These are phyloP conservation scores for Bipolaris oryzae DNA, from an alignment of 2,329 filamentous ascomycete genomes.

Conservation along the genomic window DNA sequence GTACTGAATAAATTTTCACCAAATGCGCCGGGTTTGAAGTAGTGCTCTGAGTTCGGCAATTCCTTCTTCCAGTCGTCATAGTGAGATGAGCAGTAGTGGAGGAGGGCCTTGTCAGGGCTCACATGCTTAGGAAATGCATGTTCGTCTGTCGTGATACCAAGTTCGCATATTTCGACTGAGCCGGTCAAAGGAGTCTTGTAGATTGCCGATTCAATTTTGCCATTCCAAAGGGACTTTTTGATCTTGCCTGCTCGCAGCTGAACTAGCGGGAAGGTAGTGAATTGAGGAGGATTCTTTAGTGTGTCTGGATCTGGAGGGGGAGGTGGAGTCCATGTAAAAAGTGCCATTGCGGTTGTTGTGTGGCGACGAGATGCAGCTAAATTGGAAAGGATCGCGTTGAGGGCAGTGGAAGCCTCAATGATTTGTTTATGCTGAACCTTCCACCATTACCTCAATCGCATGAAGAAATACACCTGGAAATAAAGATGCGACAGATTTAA, in stretches of 20 bases:
- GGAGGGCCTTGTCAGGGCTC: constrained; percentile 67
- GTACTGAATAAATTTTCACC: constrained; percentile 68
- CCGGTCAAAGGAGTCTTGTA: constrained; percentile 57
- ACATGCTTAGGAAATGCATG: constrained; percentile 68
- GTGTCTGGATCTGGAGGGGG: constrained; percentile 28
- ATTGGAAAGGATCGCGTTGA: background rate
- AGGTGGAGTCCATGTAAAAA: constrained; percentile 29
- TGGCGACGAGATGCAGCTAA: no score
- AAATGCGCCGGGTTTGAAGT: constrained; percentile 65
- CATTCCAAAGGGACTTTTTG: constrained; percentile 60
- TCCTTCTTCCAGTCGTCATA: constrained; percentile 62
- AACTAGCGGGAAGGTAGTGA: constrained; percentile 56
- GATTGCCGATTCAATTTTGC: constrained; percentile 60
- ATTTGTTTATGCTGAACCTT: no score
- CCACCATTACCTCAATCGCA: no score
- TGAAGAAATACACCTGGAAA: no score
- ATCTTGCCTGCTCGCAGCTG: constrained; percentile 65
- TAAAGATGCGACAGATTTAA: background rate
- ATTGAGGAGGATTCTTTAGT: constrained; percentile 30
- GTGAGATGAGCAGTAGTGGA: constrained; percentile 65
- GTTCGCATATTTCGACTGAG: constrained; percentile 54
- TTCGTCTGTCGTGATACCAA: constrained; percentile 65
- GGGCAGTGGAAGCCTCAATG: background rate
- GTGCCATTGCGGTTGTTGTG: constrained; percentile 17
- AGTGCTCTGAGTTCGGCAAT: constrained; percentile 57